A percentile compares a stretch with the other conserved stretches of the same genome.
Evolutionary conservation across 192 early-diverging fungal species (phyloP).

Genomic region (Linnemannia hyalina): DNA sequence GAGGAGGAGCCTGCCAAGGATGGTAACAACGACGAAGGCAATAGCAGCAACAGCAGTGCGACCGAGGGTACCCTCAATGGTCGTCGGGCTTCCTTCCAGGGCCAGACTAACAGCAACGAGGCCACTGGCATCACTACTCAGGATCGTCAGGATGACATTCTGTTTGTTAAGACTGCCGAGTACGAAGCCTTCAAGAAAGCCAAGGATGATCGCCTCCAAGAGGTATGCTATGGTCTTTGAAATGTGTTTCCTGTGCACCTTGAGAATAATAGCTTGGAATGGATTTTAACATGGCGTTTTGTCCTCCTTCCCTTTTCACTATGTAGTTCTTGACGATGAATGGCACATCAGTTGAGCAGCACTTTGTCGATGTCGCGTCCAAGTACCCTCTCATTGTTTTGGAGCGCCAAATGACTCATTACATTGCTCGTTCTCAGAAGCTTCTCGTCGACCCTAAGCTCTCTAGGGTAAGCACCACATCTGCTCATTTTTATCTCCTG

Average conservation of each 20-base stretch:
- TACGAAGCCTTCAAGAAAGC: slow-evolving; percentile 62
- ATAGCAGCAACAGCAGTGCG: background rate
- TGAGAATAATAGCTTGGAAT: background rate
- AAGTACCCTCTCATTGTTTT: slow-evolving; percentile 61
- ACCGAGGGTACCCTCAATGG: background rate
- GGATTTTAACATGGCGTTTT: background rate
- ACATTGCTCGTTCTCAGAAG: slow-evolving; percentile 60
- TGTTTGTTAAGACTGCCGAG: slow-evolving; percentile 60
- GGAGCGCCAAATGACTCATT: slow-evolving; percentile 65
- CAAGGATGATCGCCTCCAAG: slow-evolving; percentile 60
- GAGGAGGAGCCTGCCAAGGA: slow-evolving; percentile 44
- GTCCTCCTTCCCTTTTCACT: background rate
- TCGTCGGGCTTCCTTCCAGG: background rate
- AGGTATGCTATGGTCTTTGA: slow-evolving; percentile 18
- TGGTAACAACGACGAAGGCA: slow-evolving; percentile 16
- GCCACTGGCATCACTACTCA: background rate
- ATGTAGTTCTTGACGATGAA: slow-evolving; percentile 54
- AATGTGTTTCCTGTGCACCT: background rate
- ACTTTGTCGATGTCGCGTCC: slow-evolving; percentile 58
- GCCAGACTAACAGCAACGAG: slow-evolving; percentile 14
- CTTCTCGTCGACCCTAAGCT: slow-evolving; percentile 60
- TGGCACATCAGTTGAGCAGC: slow-evolving; percentile 35
- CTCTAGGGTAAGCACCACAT: slow-evolving; percentile 52
- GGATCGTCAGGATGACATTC: slow-evolving; percentile 50
- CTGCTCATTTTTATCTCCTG: background rate